Percentiles rank a stretch among this genome's conserved stretches.
Evolutionary conservation across 257 asterid species (phyloP).

Genomic region (Capsicum rhomboideum): DNA sequence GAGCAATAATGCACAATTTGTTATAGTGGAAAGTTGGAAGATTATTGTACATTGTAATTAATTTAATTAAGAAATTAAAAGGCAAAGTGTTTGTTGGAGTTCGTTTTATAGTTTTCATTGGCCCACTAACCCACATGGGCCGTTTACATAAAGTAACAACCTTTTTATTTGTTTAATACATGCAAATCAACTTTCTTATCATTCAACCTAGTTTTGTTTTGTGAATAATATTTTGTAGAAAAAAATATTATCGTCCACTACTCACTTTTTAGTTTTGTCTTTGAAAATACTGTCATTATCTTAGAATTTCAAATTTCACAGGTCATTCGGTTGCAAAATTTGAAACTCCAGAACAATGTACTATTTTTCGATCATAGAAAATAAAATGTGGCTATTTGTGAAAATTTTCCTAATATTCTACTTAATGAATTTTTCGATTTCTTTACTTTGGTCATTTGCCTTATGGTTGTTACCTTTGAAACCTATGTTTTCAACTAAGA

Average conservation of each 20-base stretch:
- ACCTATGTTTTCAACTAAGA: constrained; percentile 1
- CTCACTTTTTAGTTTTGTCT: not conserved
- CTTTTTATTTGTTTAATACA: constrained; percentile 36
- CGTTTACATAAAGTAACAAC: constrained; percentile 64
- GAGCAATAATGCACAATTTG: constrained; percentile 50
- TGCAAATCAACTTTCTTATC: constrained; percentile 30
- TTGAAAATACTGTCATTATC: not conserved
- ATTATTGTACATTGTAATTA: constrained; percentile 42
- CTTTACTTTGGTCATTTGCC: not conserved
- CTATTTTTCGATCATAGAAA: not conserved
- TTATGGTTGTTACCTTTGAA: not conserved
- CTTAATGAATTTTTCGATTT: not conserved
- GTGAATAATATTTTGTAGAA: not conserved
- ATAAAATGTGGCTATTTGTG: not conserved
- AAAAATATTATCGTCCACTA: not conserved
- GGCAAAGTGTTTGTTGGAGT: constrained; percentile 51
- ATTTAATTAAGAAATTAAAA: constrained; percentile 30
- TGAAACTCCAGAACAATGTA: no score
- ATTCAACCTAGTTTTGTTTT: constrained; percentile 15
- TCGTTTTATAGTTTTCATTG: constrained; percentile 73
- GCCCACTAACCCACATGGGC: constrained; percentile 81
- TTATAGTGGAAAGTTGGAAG: constrained; percentile 34
- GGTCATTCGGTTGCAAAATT: no score
- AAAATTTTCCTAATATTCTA: not conserved
- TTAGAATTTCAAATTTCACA: not conserved